Evolutionary conservation across 495 filamentous ascomycete species (phyloP), one percentile per base, ranked within the genome.

Genomic region (Penicillium fimorum): DNA sequence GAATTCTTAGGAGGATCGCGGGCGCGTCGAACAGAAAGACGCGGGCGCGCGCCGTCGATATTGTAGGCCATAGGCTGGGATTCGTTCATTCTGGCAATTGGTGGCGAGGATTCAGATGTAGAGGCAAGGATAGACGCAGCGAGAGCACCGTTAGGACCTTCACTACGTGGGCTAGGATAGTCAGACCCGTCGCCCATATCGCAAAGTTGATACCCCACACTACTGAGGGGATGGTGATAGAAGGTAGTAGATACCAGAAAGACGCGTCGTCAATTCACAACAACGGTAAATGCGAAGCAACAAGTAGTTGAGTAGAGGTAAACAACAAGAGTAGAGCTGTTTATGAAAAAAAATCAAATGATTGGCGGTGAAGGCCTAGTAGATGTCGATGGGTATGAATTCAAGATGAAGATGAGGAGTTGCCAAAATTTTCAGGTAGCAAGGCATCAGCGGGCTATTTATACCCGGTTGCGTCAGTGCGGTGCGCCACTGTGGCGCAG

Each of bases 1-100:
- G 70, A 50, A 64, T 91, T 90, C 71, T 79, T 79, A 27, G 81
- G 81, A 13, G 84, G 82, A 67, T 86, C 82, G 37, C 79, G 70
- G 53, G 72, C 78, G 56, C 76, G 68, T 67, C 75, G 75, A 47
- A 78, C 70, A 45, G 76, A 76, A 53, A 79, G 61, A 55, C 72
- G 70, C 57, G 76, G 71, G 60, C 74, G 76, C 53, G 74, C 57
- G 45, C 72, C 75, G 46, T 75, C 76, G 52, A 75, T 63, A 27
- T 6, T 41, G 49, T 74, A 70, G 51, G 63, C 68, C 11, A 76
- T 64, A 22, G 70, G 65, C 20, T 62, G 55, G 51, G 74, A 70
- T 25, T 79, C 70, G 59, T 67, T 63, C 72, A 78, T 79, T 62
- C 72, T 75, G 54, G 75, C 64, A 50, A 67, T 63, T 50, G 68